Conservation (phyloP, 495 filamentous ascomycete species). For the Penicillium pancosmium region DNA sequence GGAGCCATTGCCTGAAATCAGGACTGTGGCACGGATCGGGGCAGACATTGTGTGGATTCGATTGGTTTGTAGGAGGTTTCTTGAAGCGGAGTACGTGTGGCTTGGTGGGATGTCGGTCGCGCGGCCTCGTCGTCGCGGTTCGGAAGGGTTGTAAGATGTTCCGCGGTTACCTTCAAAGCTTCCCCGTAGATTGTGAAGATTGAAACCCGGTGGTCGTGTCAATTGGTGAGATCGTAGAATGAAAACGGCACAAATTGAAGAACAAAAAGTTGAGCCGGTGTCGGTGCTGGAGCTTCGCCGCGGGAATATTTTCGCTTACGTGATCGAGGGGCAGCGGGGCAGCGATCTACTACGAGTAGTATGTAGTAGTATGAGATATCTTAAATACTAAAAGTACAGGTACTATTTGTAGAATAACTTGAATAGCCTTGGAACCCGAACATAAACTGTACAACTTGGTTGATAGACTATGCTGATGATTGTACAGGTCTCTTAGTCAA, state of each 20-base stretch:
- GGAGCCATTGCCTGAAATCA: conserved; percentile 80
- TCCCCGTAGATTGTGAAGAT: neutral
- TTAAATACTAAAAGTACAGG: too few relatives aligned
- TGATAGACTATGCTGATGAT: neutral
- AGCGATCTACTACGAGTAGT: conserved; percentile 2
- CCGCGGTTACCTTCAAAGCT: neutral
- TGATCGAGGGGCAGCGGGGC: conserved; percentile 20
- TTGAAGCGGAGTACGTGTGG: neutral
- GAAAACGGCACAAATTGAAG: conserved; percentile 4
- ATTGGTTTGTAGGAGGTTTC: neutral
- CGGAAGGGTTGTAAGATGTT: neutral
- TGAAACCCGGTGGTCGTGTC: neutral
- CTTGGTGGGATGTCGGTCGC: neutral
- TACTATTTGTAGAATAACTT: neutral
- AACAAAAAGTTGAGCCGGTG: neutral
- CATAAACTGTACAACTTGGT: neutral
- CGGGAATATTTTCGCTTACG: conserved; percentile 22
- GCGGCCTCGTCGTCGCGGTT: neutral
- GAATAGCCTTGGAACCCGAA: too few relatives aligned
- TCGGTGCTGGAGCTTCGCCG: conserved; percentile 14
- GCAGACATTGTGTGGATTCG: conserved; percentile 28
- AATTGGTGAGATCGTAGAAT: neutral
- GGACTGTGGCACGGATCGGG: conserved; percentile 56
- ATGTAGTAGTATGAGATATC: too few relatives aligned
- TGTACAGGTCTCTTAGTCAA: neutral